A percentile compares a stretch with the other conserved stretches of the same genome.
phyloP scores from a whole-genome alignment of 257 asterid genomes.

The Catharanthus roseus region DNA sequence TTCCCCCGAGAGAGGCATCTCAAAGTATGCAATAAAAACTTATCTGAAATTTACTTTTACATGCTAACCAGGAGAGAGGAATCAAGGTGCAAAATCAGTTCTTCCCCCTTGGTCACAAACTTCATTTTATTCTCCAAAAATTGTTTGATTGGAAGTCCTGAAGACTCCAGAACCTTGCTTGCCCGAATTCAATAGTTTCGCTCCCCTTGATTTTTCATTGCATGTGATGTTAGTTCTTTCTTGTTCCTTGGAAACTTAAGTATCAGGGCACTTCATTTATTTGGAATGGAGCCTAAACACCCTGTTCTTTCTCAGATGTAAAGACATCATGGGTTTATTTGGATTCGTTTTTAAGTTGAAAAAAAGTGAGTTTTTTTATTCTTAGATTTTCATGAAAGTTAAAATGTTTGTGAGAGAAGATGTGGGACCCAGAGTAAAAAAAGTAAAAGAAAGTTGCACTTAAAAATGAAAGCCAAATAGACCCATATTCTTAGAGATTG shows the following conservation, averaged over 20 bases:
- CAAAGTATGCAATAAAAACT: not conserved
- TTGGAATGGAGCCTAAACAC: not conserved
- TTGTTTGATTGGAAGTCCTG: not conserved
- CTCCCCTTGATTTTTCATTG: not conserved
- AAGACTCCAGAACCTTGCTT: not conserved
- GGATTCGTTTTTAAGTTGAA: too few relatives aligned
- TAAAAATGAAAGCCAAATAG: too few relatives aligned
- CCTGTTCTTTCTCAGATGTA: not conserved
- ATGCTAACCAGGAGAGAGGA: constrained; percentile 2
- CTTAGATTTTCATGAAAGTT: too few relatives aligned
- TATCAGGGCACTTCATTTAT: not conserved
- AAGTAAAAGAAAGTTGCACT: too few relatives aligned
- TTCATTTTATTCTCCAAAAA: not conserved
- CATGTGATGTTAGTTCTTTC: not conserved
- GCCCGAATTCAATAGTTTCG: not conserved
- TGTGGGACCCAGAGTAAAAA: too few relatives aligned
- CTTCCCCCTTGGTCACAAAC: not conserved
- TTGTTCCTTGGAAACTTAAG: too few relatives aligned
- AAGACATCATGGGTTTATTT: too few relatives aligned
- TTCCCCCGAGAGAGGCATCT: not conserved
- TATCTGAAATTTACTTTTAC: not conserved
- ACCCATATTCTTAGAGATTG: too few relatives aligned
- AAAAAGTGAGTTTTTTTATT: too few relatives aligned
- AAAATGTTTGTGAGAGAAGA: too few relatives aligned
- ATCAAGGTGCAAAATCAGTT: not conserved